Evolutionary conservation across 2,329 filamentous ascomycete genomes (phyloP).

Genomic region (Fusarium staphyleae): DNA sequence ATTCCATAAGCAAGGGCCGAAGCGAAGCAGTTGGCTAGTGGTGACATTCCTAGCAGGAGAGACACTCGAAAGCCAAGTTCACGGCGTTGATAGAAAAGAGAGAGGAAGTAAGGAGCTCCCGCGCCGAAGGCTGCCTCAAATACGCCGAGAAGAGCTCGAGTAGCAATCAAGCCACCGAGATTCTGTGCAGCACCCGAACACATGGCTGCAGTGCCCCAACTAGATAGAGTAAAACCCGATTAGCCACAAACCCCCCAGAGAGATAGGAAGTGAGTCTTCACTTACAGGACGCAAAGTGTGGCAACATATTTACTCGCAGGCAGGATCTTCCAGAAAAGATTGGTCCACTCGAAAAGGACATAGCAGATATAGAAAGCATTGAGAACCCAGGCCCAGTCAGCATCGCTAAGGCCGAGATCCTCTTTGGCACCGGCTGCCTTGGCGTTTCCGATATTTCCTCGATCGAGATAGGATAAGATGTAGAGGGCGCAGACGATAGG

Average conservation of each 20-base stretch:
- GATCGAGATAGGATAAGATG: slow-evolving; percentile 30
- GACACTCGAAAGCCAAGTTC: slow-evolving; percentile 24
- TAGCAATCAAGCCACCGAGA: slow-evolving; percentile 13
- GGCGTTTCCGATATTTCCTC: slow-evolving; percentile 35
- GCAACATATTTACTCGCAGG: slow-evolving; percentile 28
- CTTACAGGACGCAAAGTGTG: slow-evolving; percentile 20
- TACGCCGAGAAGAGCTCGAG: slow-evolving; percentile 11
- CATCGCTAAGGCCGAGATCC: slow-evolving; percentile 5
- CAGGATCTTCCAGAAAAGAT: slow-evolving; percentile 31
- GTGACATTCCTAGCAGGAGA: slow-evolving; percentile 19
- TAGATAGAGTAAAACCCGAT: neutral
- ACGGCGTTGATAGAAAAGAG: slow-evolving; percentile 15
- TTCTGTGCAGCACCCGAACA: slow-evolving; percentile 19
- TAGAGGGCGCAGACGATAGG: slow-evolving; percentile 33
- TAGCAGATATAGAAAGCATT: slow-evolving; percentile 35
- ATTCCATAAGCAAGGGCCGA: slow-evolving; percentile 20
- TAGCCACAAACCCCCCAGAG: no score
- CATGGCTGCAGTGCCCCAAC: slow-evolving; percentile 33
- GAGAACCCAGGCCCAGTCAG: slow-evolving; percentile 33
- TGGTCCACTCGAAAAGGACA: slow-evolving; percentile 32
- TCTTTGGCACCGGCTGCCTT: slow-evolving; percentile 30
- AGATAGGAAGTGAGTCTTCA: no score
- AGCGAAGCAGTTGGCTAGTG: slow-evolving; percentile 21
- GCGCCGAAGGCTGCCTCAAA: slow-evolving; percentile 34
- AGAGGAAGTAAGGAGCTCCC: slow-evolving; percentile 29